Percentiles rank a stretch among this genome's conserved stretches.
phyloP scores from a whole-genome alignment of 179 eudicot species.

The Spergularia azorica region DNA sequence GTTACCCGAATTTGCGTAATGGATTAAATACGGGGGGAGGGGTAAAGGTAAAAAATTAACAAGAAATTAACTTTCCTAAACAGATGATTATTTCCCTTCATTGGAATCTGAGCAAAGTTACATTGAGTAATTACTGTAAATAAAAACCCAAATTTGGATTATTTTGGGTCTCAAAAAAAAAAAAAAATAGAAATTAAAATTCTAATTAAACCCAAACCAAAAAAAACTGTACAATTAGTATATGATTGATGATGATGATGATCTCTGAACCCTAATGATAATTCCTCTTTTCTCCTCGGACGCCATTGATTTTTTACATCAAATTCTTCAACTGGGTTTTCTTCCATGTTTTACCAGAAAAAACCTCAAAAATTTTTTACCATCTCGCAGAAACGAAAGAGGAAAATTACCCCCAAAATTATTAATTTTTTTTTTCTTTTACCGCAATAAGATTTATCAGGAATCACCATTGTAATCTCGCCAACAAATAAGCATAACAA shows the following conservation, averaged over 20 bases:
- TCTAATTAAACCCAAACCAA: slow-evolving; percentile 13
- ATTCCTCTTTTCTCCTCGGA: slow-evolving; percentile 47
- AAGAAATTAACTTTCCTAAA: neutral
- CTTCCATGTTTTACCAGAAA: neutral
- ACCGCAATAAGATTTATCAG: slow-evolving; percentile 4
- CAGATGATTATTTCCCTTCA: neutral
- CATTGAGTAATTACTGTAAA: neutral
- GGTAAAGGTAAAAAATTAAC: neutral
- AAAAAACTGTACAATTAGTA: slow-evolving; percentile 10
- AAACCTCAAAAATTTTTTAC: slow-evolving; percentile 8
- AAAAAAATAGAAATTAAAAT: neutral
- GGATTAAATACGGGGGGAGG: too few relatives aligned
- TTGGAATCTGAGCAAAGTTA: neutral
- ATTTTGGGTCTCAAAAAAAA: neutral
- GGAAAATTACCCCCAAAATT: neutral
- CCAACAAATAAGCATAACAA: slow-evolving; percentile 84
- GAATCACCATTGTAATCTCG: slow-evolving; percentile 65
- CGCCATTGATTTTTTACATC: slow-evolving; percentile 30
- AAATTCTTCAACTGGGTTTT: slow-evolving; percentile 14
- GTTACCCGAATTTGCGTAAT: too few relatives aligned
- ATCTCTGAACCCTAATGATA: slow-evolving; percentile 16
- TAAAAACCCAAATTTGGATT: slow-evolving; percentile 11
- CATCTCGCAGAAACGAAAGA: slow-evolving; percentile 40
- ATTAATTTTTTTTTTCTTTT: neutral
- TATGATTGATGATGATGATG: slow-evolving; percentile 10